Conservation (phyloP, 1,284 basidiomycete genomes). For the Leccinum subspadiceum region DNA sequence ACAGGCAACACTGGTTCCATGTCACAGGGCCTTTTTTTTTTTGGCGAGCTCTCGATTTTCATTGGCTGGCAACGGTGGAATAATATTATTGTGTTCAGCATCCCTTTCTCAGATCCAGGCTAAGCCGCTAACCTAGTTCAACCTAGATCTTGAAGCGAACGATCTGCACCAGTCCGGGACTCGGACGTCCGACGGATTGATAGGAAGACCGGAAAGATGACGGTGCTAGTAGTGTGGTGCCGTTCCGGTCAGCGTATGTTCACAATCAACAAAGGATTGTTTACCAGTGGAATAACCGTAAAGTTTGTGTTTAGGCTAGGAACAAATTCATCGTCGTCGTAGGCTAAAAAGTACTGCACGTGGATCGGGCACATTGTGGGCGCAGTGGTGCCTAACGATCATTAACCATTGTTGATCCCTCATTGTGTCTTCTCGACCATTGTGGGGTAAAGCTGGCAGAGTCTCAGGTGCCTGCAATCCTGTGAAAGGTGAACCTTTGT, state of each 20-base stretch:
- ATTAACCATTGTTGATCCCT: neutral
- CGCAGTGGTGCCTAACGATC: neutral
- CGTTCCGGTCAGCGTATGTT: neutral
- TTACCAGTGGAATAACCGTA: neutral
- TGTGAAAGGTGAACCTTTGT: neutral
- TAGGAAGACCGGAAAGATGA: neutral
- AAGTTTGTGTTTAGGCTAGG: neutral
- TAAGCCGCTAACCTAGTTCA: neutral
- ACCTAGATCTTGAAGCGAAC: neutral
- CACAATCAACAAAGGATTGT: neutral
- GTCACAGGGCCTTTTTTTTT: neutral
- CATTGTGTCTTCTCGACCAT: neutral
- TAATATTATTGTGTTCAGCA: neutral
- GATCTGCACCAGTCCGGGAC: neutral
- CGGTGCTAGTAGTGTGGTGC: neutral
- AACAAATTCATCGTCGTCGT: neutral
- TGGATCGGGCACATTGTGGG: neutral
- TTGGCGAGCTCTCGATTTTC: neutral
- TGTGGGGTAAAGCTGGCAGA: neutral
- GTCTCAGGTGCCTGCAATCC: neutral
- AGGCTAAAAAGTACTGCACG: neutral
- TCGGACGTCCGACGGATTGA: neutral
- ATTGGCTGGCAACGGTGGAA: neutral
- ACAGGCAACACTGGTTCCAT: too few relatives aligned
- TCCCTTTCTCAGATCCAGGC: neutral